phyloP scores from a whole-genome alignment of 768 basidiomycete species.

The Tulasnella sp. region DNA sequence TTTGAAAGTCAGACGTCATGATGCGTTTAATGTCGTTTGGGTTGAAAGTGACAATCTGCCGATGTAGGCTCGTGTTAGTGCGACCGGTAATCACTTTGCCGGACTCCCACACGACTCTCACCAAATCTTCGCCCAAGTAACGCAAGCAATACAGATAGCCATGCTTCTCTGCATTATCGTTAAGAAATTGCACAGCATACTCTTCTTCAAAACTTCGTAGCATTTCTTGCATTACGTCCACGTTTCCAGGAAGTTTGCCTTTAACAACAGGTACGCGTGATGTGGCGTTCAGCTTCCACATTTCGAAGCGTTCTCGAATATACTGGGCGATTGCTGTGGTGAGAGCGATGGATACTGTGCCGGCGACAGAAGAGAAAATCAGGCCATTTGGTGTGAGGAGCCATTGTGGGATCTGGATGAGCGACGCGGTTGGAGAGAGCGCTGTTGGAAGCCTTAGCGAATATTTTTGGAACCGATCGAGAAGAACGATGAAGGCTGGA shows the following conservation, averaged over 20 bases:
- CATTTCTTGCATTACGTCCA: constrained; percentile 39
- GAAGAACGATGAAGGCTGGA: neutral
- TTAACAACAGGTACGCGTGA: constrained; percentile 38
- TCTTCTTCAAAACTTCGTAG: constrained; percentile 35
- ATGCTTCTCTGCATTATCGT: constrained; percentile 34
- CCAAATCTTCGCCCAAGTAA: constrained; percentile 29
- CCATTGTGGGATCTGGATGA: neutral
- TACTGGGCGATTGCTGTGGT: neutral
- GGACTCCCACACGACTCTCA: neutral
- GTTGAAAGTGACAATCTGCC: constrained; percentile 35
- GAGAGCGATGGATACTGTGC: neutral
- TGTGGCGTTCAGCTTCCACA: neutral
- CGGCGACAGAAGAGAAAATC: neutral
- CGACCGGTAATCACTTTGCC: constrained; percentile 36
- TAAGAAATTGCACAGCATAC: constrained; percentile 39
- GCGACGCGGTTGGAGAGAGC: neutral
- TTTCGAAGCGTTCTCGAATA: neutral
- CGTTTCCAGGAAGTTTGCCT: constrained; percentile 41
- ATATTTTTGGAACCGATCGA: neutral
- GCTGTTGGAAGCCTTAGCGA: neutral
- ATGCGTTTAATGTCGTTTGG: constrained; percentile 55
- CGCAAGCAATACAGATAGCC: constrained; percentile 36
- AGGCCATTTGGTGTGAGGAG: neutral
- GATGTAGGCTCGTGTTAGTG: neutral
- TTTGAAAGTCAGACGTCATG: constrained; percentile 55